A percentile compares a stretch with the other conserved stretches of the same genome.
These are phyloP conservation scores for Prunus campanulata DNA, from an alignment of 306 rosid species.

Conservation along the genomic window DNA sequence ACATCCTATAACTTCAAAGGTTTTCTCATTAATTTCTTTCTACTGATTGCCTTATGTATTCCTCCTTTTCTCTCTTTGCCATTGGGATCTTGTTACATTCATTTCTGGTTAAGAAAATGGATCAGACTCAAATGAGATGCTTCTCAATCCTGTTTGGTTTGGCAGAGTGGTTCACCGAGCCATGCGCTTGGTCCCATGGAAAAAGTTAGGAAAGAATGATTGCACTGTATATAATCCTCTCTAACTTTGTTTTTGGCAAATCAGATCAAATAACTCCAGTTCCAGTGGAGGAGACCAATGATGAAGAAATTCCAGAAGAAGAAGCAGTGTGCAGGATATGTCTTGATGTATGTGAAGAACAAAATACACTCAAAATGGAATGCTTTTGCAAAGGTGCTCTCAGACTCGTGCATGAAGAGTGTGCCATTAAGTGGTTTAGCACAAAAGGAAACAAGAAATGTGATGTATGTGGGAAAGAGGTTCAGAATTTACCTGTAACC, in stretches of 20 bases:
- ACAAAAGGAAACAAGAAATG: conserved; percentile 81
- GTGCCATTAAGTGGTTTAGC: conserved; percentile 85
- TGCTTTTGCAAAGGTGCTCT: conserved; percentile 97
- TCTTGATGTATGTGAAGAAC: conserved; percentile 76
- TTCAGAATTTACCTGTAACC: conserved; percentile 89
- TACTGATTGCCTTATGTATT: neutral
- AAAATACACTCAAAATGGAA: conserved; percentile 94
- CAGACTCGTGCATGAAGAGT: conserved; percentile 80
- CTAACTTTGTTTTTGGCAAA: conserved; percentile 1
- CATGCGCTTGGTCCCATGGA: neutral
- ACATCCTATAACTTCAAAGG: neutral
- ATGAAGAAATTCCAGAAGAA: conserved; percentile 98
- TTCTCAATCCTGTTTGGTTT: neutral
- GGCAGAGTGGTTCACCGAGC: neutral
- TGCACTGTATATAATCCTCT: neutral
- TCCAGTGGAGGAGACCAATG: conserved; percentile 59
- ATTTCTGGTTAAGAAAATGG: neutral
- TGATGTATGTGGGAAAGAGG: conserved; percentile 84
- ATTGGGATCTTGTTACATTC: neutral
- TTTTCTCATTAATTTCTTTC: neutral
- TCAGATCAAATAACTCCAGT: conserved; percentile 76
- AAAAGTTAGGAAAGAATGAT: neutral
- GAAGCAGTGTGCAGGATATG: conserved; percentile 98
- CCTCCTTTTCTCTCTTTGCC: neutral
- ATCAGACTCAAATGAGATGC: neutral